Evolutionary conservation across 768 basidiomycete species (phyloP), one percentile per base, ranked within the genome.

Genomic region (Termitomyces sp.): DNA sequence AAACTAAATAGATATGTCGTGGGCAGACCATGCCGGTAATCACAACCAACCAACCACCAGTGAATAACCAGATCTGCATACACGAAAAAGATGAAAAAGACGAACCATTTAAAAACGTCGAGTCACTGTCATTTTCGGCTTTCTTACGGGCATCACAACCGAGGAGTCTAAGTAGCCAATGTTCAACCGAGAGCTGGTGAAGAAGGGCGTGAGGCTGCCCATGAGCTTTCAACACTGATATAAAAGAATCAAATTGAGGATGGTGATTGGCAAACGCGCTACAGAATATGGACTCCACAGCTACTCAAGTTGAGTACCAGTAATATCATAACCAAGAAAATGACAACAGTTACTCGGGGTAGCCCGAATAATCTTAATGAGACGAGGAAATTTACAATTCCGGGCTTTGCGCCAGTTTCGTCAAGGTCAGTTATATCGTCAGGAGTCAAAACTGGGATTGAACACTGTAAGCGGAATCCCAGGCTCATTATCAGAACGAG

Each of bases 391-490:
- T 47, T 4, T 9, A n/a, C 9, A n/a, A 47, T 13, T 12, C n/a
- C 26, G 46, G n/a, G 8, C 27, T 67, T 62, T 9, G 76, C 80
- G 6, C 86, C 86, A 0, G 86, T 85, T 4, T 69, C 68, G 63
- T 89, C 87, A 45, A 88, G 82, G 0, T 74, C 73, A n/a, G 68
- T 64, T 42, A 87, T 76, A 49, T 87, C 85, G 3, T 78, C 73
- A 20, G 65, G 62, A 2, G 82, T 79, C 39, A 88, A 76, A 18
- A 67, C 85, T 86, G 63, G 0, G 33, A 43, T 45, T 8, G 42
- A 45, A 34, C 24, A n/a, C 22, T 14, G 14, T 53, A 12, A 54
- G 42, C 18, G 14, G 14, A 33, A 24, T 16, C 22, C 18, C 30
- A 39, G 12, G 2, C 6, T 40, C 9, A 30, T 27, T 9, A 39